Evolutionary conservation across 2,329 filamentous ascomycete genomes (phyloP), one percentile per base, ranked within the genome.

Genomic region (Talaromyces pinophilus): DNA sequence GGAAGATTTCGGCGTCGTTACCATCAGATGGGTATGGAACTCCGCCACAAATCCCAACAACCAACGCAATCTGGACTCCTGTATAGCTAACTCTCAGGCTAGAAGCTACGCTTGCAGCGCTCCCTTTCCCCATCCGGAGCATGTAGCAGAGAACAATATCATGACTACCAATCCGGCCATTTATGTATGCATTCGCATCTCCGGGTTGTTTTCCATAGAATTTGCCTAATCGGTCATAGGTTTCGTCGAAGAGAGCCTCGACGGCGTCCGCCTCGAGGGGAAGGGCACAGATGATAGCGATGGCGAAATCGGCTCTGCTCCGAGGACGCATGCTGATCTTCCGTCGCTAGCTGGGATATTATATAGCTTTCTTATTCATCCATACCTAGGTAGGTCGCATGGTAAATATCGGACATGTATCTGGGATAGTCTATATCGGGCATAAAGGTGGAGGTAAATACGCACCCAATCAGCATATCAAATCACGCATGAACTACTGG

Each of bases 251-350:
- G 2, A 57, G 13, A 11, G 25, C 38, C 54, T 38, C 35, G 13
- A 62, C 64, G 5, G 64, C 59, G 11, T 66, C 59, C 13, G 64
- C 50, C 59, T 66, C 64, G 25, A 46, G 64, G 6, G 64, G 30
- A 8, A 65, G 40, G 17, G 28, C 50, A 11, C 50, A 33, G 25
- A 54, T 54, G 7, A 54, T 33, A 8, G 64, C 57, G 28, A 62
- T 55, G 4, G 38, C 46, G 28, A 65, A 65, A n/a, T 62, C 57
- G 15, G 25, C 8, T 54, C 28, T 7, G 17, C 25, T 54, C 28
- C 8, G 50, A 54, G 50, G 28, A 54, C 50, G 28, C 50, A 54
- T 54, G 50, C 50, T 54, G 50, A 54, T 15, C 28, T 15, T 52
- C 10, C 15, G 48, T 54, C 50, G 28, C 50, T 54, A 30, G 28